phyloP scores from a whole-genome alignment of 768 basidiomycete genomes.

The Amanita molliuscula region DNA sequence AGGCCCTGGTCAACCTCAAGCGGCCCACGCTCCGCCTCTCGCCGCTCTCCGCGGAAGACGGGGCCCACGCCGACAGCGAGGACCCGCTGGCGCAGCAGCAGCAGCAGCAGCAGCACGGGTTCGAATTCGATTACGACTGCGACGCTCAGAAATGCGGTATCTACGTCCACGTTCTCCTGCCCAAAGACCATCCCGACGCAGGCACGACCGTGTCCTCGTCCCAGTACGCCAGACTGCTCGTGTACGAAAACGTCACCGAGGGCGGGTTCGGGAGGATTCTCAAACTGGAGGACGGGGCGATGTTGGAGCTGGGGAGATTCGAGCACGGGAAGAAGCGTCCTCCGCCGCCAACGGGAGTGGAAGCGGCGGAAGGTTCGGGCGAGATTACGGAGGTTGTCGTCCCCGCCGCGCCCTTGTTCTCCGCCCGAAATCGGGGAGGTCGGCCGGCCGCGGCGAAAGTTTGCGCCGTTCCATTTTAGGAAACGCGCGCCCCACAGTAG shows the following conservation, averaged over 20 bases:
- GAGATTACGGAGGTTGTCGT: constrained; percentile 1
- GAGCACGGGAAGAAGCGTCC: constrained; percentile 27
- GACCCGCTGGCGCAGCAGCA: constrained; percentile 42
- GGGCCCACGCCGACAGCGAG: constrained; percentile 17
- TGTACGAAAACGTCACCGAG: constrained; percentile 57
- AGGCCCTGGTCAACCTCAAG: constrained; percentile 91
- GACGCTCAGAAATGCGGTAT: constrained; percentile 80
- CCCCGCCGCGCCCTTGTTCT: neutral
- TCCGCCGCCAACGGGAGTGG: neutral
- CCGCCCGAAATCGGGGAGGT: neutral
- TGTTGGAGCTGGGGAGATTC: constrained; percentile 73
- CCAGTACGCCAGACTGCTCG: constrained; percentile 34
- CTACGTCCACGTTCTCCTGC: constrained; percentile 64
- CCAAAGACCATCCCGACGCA: constrained; percentile 52
- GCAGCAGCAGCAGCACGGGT: constrained; percentile 62
- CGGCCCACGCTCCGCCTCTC: constrained; percentile 77
- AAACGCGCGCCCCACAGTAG: constrained; percentile 36
- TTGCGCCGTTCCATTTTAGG: constrained; percentile 60
- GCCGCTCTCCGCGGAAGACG: constrained; percentile 45
- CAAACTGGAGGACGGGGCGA: constrained; percentile 66
- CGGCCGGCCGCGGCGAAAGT: constrained; percentile 35
- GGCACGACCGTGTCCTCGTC: constrained; percentile 23
- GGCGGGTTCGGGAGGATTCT: constrained; percentile 78
- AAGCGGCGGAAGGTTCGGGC: neutral
- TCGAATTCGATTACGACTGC: constrained; percentile 91